Conservation (phyloP, 208 protist genomes). For the Wallacemonas sp. region DNA sequence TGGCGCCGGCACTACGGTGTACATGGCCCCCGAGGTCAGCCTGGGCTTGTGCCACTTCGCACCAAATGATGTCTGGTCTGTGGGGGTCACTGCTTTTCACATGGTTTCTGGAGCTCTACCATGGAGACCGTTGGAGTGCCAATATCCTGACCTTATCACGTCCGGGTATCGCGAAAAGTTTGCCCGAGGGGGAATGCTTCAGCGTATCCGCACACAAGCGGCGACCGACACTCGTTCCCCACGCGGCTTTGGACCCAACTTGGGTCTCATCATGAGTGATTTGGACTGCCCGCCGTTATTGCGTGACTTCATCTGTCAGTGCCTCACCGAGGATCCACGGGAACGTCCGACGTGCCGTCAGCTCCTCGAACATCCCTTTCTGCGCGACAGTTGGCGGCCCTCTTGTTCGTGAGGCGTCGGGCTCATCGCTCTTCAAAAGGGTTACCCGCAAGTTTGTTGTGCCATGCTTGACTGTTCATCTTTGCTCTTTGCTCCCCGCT, state of each 20-base stretch:
- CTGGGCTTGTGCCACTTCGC: constrained; percentile 39
- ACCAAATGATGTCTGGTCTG: constrained; percentile 81
- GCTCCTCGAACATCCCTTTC: constrained; percentile 64
- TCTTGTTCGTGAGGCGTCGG: background rate
- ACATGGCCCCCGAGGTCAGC: constrained; percentile 85
- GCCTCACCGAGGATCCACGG: constrained; percentile 52
- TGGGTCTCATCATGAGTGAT: background rate
- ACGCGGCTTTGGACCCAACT: constrained; percentile 42
- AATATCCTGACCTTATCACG: constrained; percentile 63
- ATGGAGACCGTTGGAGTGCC: constrained; percentile 58
- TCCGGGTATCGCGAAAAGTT: constrained; percentile 56
- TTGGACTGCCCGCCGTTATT: constrained; percentile 31
- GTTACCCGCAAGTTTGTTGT: too few relatives aligned
- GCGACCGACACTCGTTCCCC: background rate
- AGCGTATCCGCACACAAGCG: background rate
- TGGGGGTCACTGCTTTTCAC: constrained; percentile 76
- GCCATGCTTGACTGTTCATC: background rate
- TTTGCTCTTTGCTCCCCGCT: constrained; percentile 1
- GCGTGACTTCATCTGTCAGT: constrained; percentile 52
- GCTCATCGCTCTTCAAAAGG: too few relatives aligned
- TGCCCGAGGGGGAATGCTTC: constrained; percentile 19
- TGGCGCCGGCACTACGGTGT: constrained; percentile 44
- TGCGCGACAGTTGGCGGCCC: constrained; percentile 1
- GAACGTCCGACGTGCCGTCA: constrained; percentile 47
- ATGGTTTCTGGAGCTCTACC: constrained; percentile 64